phyloP scores from a whole-genome alignment of 352 stramenopile genomes.

The Pythium sukuiense region DNA sequence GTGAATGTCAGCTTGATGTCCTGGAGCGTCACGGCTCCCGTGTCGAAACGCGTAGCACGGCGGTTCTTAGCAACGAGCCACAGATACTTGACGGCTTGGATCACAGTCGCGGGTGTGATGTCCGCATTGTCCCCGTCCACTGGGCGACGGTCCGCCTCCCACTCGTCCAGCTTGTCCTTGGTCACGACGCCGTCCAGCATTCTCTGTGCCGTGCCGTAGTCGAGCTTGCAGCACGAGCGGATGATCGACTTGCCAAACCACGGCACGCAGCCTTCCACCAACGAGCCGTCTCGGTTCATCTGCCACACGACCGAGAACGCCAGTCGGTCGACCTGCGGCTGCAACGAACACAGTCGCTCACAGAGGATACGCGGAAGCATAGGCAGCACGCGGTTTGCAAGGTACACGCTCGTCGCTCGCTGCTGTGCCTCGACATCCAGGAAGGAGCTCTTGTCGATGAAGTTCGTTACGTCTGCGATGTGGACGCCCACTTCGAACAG shows the following conservation, averaged over 20 bases:
- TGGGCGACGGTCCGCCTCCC: slow-evolving; percentile 52
- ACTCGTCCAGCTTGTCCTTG: slow-evolving; percentile 67
- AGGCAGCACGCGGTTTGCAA: slow-evolving; percentile 93
- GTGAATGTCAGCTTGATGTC: slow-evolving; percentile 94
- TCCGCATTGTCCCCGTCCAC: slow-evolving; percentile 40
- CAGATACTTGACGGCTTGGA: slow-evolving; percentile 67
- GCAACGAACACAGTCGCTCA: slow-evolving; percentile 96
- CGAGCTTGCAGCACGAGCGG: slow-evolving; percentile 94
- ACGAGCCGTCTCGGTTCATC: slow-evolving; percentile 94
- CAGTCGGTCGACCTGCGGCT: slow-evolving; percentile 95
- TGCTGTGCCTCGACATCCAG: slow-evolving; percentile 93
- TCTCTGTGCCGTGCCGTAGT: slow-evolving; percentile 96
- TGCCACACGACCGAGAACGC: slow-evolving; percentile 96
- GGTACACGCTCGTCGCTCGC: slow-evolving; percentile 96
- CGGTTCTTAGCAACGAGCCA: slow-evolving; percentile 67
- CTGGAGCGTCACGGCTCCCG: slow-evolving; percentile 92
- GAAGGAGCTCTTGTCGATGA: slow-evolving; percentile 86
- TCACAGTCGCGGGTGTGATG: slow-evolving; percentile 59
- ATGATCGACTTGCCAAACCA: slow-evolving; percentile 99
- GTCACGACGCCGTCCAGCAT: slow-evolving; percentile 93
- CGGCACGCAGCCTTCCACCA: slow-evolving; percentile 84
- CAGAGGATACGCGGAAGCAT: slow-evolving; percentile 97
- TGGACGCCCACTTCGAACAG: slow-evolving; percentile 94
- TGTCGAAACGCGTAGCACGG: slow-evolving; percentile 86
- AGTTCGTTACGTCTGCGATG: slow-evolving; percentile 98